Conservation (phyloP, 1,284 basidiomycete species). For the Sparassis latifolia region DNA sequence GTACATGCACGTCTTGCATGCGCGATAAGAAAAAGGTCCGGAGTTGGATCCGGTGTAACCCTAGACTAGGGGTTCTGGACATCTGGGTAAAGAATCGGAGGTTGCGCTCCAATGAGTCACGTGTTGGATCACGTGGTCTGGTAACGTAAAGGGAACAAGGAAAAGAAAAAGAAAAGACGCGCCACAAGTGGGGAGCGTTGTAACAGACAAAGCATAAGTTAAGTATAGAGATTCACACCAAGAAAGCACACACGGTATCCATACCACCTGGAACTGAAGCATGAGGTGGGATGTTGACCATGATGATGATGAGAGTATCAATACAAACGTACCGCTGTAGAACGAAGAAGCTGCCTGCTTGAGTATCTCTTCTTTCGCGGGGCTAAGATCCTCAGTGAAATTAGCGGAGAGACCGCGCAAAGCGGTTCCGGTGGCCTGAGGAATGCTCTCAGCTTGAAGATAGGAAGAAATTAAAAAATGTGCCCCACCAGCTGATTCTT, state of each 20-base stretch:
- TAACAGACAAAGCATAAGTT: background rate
- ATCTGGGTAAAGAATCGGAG: too few relatives aligned
- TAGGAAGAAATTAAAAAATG: background rate
- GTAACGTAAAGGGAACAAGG: too few relatives aligned
- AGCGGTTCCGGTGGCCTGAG: constrained; percentile 21
- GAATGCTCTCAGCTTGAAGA: background rate
- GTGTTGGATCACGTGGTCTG: too few relatives aligned
- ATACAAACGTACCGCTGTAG: constrained; percentile 17
- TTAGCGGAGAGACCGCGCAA: constrained; percentile 21
- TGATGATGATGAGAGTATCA: background rate
- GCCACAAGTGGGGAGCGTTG: constrained; percentile 24
- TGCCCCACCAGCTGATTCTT: constrained; percentile 20
- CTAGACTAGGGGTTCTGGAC: too few relatives aligned
- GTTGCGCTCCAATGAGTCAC: too few relatives aligned
- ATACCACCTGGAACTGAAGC: background rate
- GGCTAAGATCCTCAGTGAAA: constrained; percentile 16
- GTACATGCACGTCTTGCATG: too few relatives aligned
- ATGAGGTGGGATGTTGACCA: background rate
- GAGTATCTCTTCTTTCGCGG: constrained; percentile 20
- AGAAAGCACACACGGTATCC: background rate
- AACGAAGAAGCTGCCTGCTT: constrained; percentile 24
- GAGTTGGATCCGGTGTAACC: too few relatives aligned
- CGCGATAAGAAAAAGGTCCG: too few relatives aligned
- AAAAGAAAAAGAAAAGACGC: too few relatives aligned
- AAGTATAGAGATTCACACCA: background rate